Percentiles rank a stretch among this genome's conserved stretches.
These are phyloP conservation scores for Daldinia loculata DNA, from an alignment of 495 filamentous ascomycete species.

Conservation along the genomic window DNA sequence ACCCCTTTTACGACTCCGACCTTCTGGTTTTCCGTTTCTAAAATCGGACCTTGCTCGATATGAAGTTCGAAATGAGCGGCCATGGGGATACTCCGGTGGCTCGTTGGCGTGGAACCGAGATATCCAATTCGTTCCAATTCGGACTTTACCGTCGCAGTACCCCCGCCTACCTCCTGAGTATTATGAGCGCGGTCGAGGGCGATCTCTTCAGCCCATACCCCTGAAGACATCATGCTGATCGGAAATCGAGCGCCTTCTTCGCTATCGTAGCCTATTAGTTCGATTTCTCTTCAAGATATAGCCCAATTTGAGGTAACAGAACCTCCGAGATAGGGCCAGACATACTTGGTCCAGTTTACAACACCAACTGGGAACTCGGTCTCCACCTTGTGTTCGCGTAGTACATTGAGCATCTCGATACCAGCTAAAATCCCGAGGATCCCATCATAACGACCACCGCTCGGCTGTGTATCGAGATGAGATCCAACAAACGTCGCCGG, in stretches of 20 bases:
- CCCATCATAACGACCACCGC: constrained; percentile 78
- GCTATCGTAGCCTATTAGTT: constrained; percentile 50
- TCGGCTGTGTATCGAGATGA: constrained; percentile 82
- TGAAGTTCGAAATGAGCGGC: constrained; percentile 86
- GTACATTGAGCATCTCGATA: constrained; percentile 72
- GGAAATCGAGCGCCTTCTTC: constrained; percentile 86
- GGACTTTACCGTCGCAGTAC: constrained; percentile 67
- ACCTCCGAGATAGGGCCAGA: constrained; percentile 35
- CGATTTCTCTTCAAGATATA: neutral
- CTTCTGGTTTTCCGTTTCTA: constrained; percentile 67
- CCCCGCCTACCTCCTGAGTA: constrained; percentile 63
- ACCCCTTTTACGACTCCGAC: constrained; percentile 78
- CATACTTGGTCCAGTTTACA: constrained; percentile 81
- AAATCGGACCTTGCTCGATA: constrained; percentile 81
- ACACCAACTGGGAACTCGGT: constrained; percentile 76
- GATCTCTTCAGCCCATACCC: constrained; percentile 78
- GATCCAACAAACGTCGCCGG: constrained; percentile 72
- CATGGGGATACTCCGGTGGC: constrained; percentile 70
- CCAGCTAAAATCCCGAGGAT: constrained; percentile 78
- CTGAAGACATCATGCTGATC: constrained; percentile 77
- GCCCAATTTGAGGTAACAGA: neutral
- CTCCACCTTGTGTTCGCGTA: constrained; percentile 73
- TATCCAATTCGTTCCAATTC: constrained; percentile 78
- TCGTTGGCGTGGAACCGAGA: constrained; percentile 65
- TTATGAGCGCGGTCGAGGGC: constrained; percentile 68